Evolutionary conservation across 1,284 basidiomycete species (phyloP).

Genomic region (Cryptococcus sp.): DNA sequence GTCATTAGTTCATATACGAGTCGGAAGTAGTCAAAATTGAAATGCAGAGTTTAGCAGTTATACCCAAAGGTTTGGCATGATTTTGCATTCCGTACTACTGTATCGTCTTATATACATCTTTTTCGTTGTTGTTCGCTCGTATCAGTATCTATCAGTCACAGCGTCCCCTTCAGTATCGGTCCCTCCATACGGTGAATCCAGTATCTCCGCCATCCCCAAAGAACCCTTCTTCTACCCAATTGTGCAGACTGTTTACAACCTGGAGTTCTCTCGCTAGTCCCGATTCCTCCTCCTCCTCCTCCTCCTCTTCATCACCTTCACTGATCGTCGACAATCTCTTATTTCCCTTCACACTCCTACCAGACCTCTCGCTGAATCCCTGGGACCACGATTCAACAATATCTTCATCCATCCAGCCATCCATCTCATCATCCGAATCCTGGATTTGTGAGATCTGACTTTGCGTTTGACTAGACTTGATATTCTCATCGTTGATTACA

Average conservation of each 20-base stretch:
- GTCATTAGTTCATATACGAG: too few relatives aligned
- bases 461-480: not conserved
- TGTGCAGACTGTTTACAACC: not conserved
- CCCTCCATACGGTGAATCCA: constrained; percentile 34
- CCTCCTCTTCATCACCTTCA: not conserved
- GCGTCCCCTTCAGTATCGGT: constrained; percentile 19
- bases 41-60: too few relatives aligned
- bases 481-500: not conserved
- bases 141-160: not conserved
- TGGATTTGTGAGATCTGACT: not conserved
- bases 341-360: not conserved
- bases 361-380: not conserved
- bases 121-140: too few relatives aligned
- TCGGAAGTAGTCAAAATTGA: too few relatives aligned
- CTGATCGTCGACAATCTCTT: not conserved
- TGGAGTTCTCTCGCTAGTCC: not conserved
- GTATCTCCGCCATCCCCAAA: constrained; percentile 14
- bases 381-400: not conserved
- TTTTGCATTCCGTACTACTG: too few relatives aligned
- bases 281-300: not conserved
- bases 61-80: too few relatives aligned
- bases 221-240: constrained; percentile 1
- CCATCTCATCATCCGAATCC: not conserved
- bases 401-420: constrained; percentile 1
- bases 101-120: too few relatives aligned